Base-by-base conservation (phyloP, 2,329 filamentous ascomycete genomes). In the Trichoderma semiorbis region DNA sequence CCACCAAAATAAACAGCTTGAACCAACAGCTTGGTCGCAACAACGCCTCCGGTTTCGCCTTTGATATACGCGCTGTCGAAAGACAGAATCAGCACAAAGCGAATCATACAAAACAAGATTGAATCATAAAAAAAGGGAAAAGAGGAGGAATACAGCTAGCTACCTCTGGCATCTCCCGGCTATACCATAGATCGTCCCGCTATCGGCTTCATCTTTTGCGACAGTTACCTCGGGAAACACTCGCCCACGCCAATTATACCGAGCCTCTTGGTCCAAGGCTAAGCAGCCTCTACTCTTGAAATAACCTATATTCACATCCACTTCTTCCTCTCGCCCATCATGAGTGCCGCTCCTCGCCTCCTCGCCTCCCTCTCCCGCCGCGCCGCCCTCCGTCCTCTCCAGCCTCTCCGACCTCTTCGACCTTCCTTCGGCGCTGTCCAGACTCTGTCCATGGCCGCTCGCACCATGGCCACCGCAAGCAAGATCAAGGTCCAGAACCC, bases 401-500 rank as follows among this genome's bases (percentile, higher is more conserved):
- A 79, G 76, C 79, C 82, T 74, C 77, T 79, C 75, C 74, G 43
- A 6, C 43, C 43, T 50, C 43, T 50, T 50, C 43, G 81, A 75
- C 85, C 85, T 80, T 80, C 83, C 28, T 81, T 81, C 72, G 81
- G 80, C 73, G 80, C 80, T 72, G 74, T 80, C 69, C 80, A 82
- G 73, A 82, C 81, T 55, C 76, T 78, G 64, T 81, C 93, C 0
- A 81, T 97, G 18, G 92, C 93, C 2, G 89, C 93, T 75, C 82
- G 83, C 81, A 86, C 83, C 78, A 90, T 91, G 88, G 85, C 87
- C 71, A 83, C 87, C 76, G 69, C 77, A 78, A 86, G 89, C 36
- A 99, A 98, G 92, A 98, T 98, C 89, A 96, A 97, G 90, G 96
- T 99, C 87, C 95, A 97, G 91, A 98, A 97, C 85, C 96, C 96